phyloP scores from a whole-genome alignment of 495 filamentous ascomycete species.

The Hypomontagnella submonticulosa region DNA sequence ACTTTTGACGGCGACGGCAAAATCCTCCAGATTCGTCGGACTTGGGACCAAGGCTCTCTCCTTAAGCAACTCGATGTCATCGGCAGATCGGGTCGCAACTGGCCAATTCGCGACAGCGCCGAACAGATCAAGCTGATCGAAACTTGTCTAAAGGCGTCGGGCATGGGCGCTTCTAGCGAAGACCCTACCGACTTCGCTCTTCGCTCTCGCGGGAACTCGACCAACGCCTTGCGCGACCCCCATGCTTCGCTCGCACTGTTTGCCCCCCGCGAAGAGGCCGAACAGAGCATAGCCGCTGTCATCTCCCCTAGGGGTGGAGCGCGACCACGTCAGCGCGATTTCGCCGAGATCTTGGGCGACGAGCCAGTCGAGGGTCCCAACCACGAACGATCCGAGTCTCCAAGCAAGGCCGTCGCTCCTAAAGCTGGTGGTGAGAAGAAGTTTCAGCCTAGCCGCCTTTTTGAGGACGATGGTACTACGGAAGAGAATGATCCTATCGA shows the following conservation, averaged over 20 bases:
- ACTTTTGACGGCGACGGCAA: slow-evolving; percentile 78
- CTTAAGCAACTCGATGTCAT: slow-evolving; percentile 95
- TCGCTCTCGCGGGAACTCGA: slow-evolving; percentile 59
- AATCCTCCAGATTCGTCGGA: slow-evolving; percentile 85
- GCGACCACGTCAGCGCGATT: slow-evolving; percentile 60
- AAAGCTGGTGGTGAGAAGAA: slow-evolving; percentile 78
- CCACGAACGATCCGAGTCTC: slow-evolving; percentile 54
- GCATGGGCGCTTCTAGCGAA: slow-evolving; percentile 31
- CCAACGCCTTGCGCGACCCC: slow-evolving; percentile 69
- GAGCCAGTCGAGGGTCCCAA: slow-evolving; percentile 56
- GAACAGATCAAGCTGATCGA: slow-evolving; percentile 82
- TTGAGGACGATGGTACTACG: slow-evolving; percentile 66
- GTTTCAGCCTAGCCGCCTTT: slow-evolving; percentile 75
- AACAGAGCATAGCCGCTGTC: slow-evolving; percentile 55
- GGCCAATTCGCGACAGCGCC: slow-evolving; percentile 91
- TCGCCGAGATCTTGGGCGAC: slow-evolving; percentile 64
- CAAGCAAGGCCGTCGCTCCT: slow-evolving; percentile 61
- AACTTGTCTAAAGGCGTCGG: slow-evolving; percentile 58
- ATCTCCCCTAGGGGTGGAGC: slow-evolving; percentile 64
- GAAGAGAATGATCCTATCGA: slow-evolving; percentile 54
- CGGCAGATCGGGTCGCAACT: slow-evolving; percentile 84
- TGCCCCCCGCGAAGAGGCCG: slow-evolving; percentile 67
- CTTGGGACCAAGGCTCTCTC: slow-evolving; percentile 95
- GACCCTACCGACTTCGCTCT: slow-evolving; percentile 39
- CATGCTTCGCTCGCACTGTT: slow-evolving; percentile 83